Conservation (phyloP, 1,284 basidiomycete genomes). For the Paramarasmius palmivorus region DNA sequence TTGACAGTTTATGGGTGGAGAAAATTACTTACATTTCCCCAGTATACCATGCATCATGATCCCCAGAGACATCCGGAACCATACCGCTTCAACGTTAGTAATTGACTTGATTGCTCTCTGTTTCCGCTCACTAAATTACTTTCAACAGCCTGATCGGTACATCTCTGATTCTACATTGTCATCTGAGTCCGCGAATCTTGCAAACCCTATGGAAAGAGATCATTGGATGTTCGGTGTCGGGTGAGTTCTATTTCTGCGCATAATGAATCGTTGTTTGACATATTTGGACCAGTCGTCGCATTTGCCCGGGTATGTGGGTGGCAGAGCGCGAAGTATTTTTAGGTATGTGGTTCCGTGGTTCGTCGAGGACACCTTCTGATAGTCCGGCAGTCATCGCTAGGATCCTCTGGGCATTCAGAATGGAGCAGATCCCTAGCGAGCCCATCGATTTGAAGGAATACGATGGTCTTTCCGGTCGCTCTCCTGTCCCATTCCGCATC, state of each 20-base stretch:
- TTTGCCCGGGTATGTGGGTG: slow-evolving; percentile 31
- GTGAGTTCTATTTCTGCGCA: slow-evolving; percentile 16
- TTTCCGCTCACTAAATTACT: not conserved
- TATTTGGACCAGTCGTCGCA: slow-evolving; percentile 19
- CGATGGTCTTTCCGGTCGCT: slow-evolving; percentile 34
- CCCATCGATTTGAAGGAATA: slow-evolving; percentile 35
- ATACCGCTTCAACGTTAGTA: slow-evolving; percentile 11
- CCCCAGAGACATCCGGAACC: slow-evolving; percentile 36
- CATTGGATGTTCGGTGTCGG: slow-evolving; percentile 44
- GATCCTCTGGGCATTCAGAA: slow-evolving; percentile 32
- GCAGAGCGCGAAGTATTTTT: slow-evolving; percentile 30
- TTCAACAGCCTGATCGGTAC: slow-evolving; percentile 30
- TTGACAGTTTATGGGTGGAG: not conserved
- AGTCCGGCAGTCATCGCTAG: slow-evolving; percentile 22
- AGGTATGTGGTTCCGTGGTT: not conserved
- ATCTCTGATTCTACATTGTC: slow-evolving; percentile 27
- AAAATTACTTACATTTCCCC: not conserved
- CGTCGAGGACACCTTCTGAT: not conserved
- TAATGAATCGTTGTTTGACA: slow-evolving; percentile 12
- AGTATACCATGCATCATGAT: slow-evolving; percentile 39
- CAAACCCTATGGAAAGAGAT: slow-evolving; percentile 39
- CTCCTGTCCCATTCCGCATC: slow-evolving; percentile 31
- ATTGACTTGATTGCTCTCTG: not conserved
- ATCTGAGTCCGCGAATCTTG: slow-evolving; percentile 34
- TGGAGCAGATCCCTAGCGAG: slow-evolving; percentile 28